A percentile compares a stretch with the other conserved stretches of the same genome.
Conservation (phyloP, 305 asterid species). For the Ilex paraguariensis region DNA sequence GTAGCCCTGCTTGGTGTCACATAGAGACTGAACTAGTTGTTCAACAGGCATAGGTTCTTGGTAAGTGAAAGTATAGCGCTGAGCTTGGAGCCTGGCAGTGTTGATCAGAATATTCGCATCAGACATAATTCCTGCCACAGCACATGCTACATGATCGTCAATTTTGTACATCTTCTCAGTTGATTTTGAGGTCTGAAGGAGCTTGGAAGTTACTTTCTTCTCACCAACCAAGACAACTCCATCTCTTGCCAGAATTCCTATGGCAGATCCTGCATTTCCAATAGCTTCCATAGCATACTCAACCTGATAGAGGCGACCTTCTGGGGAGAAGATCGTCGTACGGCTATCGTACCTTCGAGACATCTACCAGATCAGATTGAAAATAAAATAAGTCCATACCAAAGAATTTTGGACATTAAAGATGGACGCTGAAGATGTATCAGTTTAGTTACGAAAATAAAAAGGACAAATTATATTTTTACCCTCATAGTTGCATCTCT, state of each 20-base stretch:
- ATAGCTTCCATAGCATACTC: conserved; percentile 23
- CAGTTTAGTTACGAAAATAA: too few species aligned
- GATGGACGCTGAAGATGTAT: too few species aligned
- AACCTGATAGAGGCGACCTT: conserved; percentile 20
- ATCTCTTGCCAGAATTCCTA: conserved; percentile 18
- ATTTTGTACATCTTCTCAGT: conserved; percentile 23
- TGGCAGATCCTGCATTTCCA: conserved; percentile 20
- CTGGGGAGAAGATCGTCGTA: conserved; percentile 21
- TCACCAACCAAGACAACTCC: conserved; percentile 23
- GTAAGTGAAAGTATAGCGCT: conserved; percentile 31
- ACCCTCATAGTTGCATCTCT: too few species aligned
- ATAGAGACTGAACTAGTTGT: conserved; percentile 38
- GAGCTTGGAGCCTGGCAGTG: conserved; percentile 43
- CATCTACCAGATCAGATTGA: conserved; percentile 3
- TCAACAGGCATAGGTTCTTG: conserved; percentile 41
- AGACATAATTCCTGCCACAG: conserved; percentile 42
- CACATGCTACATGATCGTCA: conserved; percentile 38
- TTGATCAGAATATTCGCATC: conserved; percentile 39
- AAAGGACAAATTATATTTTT: too few species aligned
- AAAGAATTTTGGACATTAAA: too few species aligned
- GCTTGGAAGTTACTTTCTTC: conserved; percentile 26
- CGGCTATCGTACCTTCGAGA: conserved; percentile 17
- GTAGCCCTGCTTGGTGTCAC: conserved; percentile 44
- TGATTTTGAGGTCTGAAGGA: conserved; percentile 20
- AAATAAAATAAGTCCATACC: too few species aligned